Base-by-base conservation (phyloP, 2,329 filamentous ascomycete species). In the Stagonosporopsis vannaccii region DNA sequence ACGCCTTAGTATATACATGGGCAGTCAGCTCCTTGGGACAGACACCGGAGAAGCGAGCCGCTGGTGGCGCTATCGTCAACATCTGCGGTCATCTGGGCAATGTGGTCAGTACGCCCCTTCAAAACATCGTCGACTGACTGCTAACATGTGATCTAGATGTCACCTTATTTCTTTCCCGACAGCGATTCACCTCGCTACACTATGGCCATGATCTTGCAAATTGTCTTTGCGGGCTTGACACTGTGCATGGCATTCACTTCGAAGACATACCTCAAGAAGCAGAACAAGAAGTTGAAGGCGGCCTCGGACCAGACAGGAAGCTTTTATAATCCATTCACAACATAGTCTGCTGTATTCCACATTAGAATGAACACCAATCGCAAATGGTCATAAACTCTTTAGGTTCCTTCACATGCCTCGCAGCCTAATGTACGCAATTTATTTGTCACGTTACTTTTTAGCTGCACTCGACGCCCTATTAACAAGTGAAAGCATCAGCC, bases 21-120 rank as follows among this genome's bases (percentile, higher is more conserved):
- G 72, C 71, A 0, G 68, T 72, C 0, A 66, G 66, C 3, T 69
- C 70, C 0, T 63, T 77, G 8, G 69, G 68, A 20, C 66, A 72
- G 28, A 78, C 77, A 0, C 75, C 76, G 0, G 75, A 79, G 62
- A 78, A 79, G 66, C 69, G 72, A 9, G 76, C 77, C 1, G 58
- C 57, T 13, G 75, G 73, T 4, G 69, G 67, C 6, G 71, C 76
- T 1, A 70, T 79, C 0, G 68, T 77, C 19, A 78, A 78, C 41
- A 65, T 79, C 6, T 58, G 77, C 17, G 69, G 68, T 0, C 75
- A 79, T 42, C 42, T 79, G 1, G 76, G 75, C 0, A 78, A 75
- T 8, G 70, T 80, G n/a, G 46, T 49, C 17, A 41, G 46, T 41
- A 17, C 2, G 9, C n/a, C 19, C n/a, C 1, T 19, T 12, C 11